Evolutionary conservation across 148 eudicot genomes (phyloP), one percentile per base, ranked within the genome.

Genomic region (Oxyria digyna): DNA sequence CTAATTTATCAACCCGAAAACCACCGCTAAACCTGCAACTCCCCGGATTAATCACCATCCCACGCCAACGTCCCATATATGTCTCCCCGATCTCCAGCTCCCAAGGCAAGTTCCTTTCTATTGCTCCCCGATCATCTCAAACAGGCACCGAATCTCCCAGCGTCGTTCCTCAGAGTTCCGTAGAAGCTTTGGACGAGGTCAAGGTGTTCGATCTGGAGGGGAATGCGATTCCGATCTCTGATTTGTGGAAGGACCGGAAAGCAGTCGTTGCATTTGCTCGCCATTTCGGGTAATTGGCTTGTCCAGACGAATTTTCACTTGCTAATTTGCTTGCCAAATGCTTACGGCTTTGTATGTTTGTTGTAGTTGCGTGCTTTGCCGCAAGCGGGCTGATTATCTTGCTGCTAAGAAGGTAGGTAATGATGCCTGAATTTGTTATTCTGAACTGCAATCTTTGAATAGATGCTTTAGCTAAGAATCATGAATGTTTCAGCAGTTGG

Each of bases 211-310:
- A 84, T 85, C 82, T 95, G 85, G 66, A 76, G 62, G 97, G 97
- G 68, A 87, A 83, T 65, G 82, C 80, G 18, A 48, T 91, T 69
- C 69, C 86, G 0, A 87, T 91, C 49, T 77, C 93, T 75, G 93
- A 88, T 83, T 79, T 95, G 74, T 95, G 99, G 99, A 87, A 87
- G 75, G 91, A 91, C 72, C 82, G 99, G 77, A 95, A 83, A 77
- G 96, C 89, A 43, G 89, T 95, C 69, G 84, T 91, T 43, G 97
- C 99, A 42, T 95, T 95, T 72, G 96, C 99, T 75, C 93, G 99
- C 31, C 99, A 95, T 87, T 95, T 91, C 37, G 99, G 99, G 97
- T 94, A 71, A 29, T 64, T 8, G 37, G n/a, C n/a, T 31, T 10
- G 18, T 31, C 4, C 4, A 65, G 2, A 14, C 21, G 10, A 10